Evolutionary conservation across 2,329 filamentous ascomycete genomes (phyloP), one percentile per base, ranked within the genome.

Genomic region (Penicillium sp.): DNA sequence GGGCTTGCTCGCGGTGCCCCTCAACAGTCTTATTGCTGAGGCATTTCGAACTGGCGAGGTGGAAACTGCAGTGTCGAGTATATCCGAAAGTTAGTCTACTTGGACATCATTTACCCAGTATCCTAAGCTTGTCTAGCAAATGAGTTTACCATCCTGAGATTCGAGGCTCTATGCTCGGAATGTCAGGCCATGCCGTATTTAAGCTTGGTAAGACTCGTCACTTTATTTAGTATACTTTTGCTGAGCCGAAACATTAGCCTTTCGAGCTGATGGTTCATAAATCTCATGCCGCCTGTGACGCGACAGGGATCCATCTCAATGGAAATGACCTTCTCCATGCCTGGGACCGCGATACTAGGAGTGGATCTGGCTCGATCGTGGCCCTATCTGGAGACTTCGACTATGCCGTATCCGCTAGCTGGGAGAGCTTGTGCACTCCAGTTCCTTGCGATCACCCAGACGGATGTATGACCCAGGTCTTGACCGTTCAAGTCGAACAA

Each of bases 141-240:
- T 55, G 57, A 65, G 52, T 61, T 49, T 44, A 61, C 68, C 44
- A 45, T 65, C 31, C 65, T 70, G 58, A 69, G 62, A 53, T 70
- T 73, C 52, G 58, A 67, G 58, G 63, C 65, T 31, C 38, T 64
- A 52, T 73, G 67, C 57, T 64, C 64, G n/a, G 62, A 58, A 13
- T 72, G 69, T 53, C 62, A 57, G 46, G 55, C 61, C 17, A 53
- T 51, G 8, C 26, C 51, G 23, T 57, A 64, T 57, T 52, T 56
- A 3, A 35, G 21, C 38, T 47, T 61, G 41, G 59, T 61, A 57
- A 61, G 54, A 23, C 21, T 45, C 30, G 30, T 30, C 29, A 13
- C 23, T 7, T 11, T 17, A 46, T 41, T 41, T 1, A 19, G 7
- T 30, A 9, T 48, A 30, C 38, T 7, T 41, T 41, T 49, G 30